These are phyloP conservation scores for Irpex lacteus DNA, from an alignment of 1,284 basidiomycete species.

Conservation along the genomic window DNA sequence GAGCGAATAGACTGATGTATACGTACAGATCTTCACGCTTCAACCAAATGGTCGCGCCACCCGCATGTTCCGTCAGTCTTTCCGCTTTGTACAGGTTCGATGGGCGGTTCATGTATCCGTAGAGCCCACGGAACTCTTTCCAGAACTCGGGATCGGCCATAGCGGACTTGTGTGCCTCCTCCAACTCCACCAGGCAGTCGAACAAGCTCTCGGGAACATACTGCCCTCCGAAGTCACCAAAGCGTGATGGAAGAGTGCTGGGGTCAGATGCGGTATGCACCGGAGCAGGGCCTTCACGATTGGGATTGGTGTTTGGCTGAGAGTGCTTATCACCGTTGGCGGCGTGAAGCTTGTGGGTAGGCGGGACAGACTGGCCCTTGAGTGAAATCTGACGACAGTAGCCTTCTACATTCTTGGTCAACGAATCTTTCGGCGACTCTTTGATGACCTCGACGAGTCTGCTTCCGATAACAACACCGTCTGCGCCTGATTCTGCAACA, in stretches of 20 bases:
- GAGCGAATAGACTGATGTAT: conserved; percentile 2
- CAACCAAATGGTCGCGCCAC: conserved; percentile 93
- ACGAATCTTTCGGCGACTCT: conserved; percentile 49
- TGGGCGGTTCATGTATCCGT: conserved; percentile 84
- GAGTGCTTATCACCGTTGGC: conserved; percentile 16
- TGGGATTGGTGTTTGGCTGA: conserved; percentile 18
- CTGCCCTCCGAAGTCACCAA: conserved; percentile 96
- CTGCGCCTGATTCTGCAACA: conserved; percentile 84
- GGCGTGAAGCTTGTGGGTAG: conserved; percentile 9
- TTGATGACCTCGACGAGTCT: conserved; percentile 83
- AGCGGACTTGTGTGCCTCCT: conserved; percentile 86
- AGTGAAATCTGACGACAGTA: conserved; percentile 74
- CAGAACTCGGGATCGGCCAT: conserved; percentile 89
- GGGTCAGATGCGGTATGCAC: conserved; percentile 32
- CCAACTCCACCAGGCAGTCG: conserved; percentile 88
- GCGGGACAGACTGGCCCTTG: conserved; percentile 46
- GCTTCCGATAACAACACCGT: conserved; percentile 94
- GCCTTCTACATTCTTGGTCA: conserved; percentile 63
- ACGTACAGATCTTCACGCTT: conserved; percentile 93
- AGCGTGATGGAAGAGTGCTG: conserved; percentile 73
- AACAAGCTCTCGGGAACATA: conserved; percentile 96
- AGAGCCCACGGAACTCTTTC: conserved; percentile 89
- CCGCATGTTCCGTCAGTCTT: conserved; percentile 63
- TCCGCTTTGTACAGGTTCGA: conserved; percentile 70
- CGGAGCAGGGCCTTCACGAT: conserved; percentile 29